Conservation (phyloP, 2,329 filamentous ascomycete species). For the Cladosporium sp. region DNA sequence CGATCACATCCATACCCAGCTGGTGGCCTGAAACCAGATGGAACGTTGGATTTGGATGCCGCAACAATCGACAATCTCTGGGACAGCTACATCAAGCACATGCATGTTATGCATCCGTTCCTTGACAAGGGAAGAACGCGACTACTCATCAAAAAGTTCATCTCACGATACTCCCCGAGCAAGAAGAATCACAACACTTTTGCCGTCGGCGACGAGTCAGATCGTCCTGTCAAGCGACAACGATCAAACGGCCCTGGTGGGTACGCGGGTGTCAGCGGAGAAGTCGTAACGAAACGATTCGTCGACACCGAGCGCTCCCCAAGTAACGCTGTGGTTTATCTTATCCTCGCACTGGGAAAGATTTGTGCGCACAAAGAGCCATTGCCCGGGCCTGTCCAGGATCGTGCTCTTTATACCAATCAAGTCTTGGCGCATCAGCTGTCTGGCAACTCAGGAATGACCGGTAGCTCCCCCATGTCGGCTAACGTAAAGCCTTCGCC, state of each 20-base stretch:
- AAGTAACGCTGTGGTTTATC: constrained; percentile 73
- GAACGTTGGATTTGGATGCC: constrained; percentile 50
- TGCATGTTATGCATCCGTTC: constrained; percentile 62
- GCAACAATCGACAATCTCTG: constrained; percentile 48
- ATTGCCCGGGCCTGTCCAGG: constrained; percentile 53
- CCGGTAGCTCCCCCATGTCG: constrained; percentile 27
- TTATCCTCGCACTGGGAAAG: constrained; percentile 80
- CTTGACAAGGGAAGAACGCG: constrained; percentile 51
- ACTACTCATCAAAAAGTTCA: constrained; percentile 49
- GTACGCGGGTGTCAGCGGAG: constrained; percentile 6
- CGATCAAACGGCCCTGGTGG: constrained; percentile 26
- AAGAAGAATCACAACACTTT: constrained; percentile 22
- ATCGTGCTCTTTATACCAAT: constrained; percentile 35
- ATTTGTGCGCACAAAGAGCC: constrained; percentile 58
- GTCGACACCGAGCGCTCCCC: constrained; percentile 56
- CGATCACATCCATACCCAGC: constrained; percentile 32
- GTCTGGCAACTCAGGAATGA: constrained; percentile 18
- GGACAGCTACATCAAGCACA: constrained; percentile 53
- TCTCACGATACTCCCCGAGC: constrained; percentile 41
- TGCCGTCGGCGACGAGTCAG: constrained; percentile 20
- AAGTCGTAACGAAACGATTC: constrained; percentile 9
- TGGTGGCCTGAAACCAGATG: constrained; percentile 49
- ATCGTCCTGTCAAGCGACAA: constrained; percentile 27
- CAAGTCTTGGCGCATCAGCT: constrained; percentile 33
- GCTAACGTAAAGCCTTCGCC: constrained; percentile 34